Base-by-base conservation (phyloP, 768 basidiomycete genomes). In the Lentinula sp. region DNA sequence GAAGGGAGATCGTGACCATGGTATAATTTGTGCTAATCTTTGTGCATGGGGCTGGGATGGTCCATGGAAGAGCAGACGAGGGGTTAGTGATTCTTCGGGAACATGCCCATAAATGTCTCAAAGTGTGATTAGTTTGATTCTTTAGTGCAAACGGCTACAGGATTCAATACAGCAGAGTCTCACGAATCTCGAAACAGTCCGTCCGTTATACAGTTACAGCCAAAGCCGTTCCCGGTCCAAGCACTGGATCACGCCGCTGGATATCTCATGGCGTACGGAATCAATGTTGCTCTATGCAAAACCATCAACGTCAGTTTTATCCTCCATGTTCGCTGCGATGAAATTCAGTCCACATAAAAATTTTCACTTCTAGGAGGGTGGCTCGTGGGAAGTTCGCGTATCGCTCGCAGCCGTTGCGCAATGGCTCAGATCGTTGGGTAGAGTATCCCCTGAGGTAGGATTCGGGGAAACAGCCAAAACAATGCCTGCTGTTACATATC, bases 241-340 rank as follows among this genome's bases (percentile, higher is more conserved):
- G 83, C 80, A 3, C 65, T 87, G 0, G 85, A 88, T 64, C 83
- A 86, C 61, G 80, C 82, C 0, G 81, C 82, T 8, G 86, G 80
- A 1, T 84, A 85, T 65, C 68, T 87, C 37, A 74, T 86, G 1
- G 79, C 84, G 0, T 84, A 84, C 60, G 85, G 85, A 10, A 79
- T 85, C 46, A 80, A 80, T 53, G 80, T 81, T 0, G 85, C 83
- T 1, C 71, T 87, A 3, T 79, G 77, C 60, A 80, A 75, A 65
- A 82, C 79, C 3, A 74, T 85, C 18, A 81, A 72, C 0, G 84
- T 84, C 60, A 55, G 73, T 67, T 35, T 32, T 35, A 10, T 23
- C 35, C 61, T 63, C 6, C 13, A 13, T 33, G 15, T 35, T 28
- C 15, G 45, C 57, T n/a, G 46, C 5, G 15, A 32, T 6, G 37